These are phyloP conservation scores for Narthecium ossifragum DNA, from an alignment of 106 monocot genomes.

Conservation along the genomic window DNA sequence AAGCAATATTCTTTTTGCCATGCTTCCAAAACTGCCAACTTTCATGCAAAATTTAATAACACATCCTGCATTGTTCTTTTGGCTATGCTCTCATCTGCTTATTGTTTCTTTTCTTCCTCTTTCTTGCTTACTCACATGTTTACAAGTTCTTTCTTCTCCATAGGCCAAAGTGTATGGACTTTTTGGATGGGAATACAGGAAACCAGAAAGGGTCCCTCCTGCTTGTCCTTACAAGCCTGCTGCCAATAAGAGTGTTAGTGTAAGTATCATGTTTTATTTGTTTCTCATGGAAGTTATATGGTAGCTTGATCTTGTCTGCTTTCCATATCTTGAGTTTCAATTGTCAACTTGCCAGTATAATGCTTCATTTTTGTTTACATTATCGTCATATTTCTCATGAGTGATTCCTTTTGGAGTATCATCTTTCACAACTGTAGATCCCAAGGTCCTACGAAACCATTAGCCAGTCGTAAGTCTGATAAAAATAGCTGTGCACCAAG, in stretches of 20 bases:
- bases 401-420: too few relatives aligned
- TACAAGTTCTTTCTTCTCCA: not conserved
- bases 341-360: too few relatives aligned
- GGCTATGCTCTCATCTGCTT: not conserved
- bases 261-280: constrained; percentile 14
- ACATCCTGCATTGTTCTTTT: not conserved
- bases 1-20: not conserved
- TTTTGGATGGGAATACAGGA: constrained; percentile 92
- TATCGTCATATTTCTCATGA: too few relatives aligned
- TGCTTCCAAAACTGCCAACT: not conserved
- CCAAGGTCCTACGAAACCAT: too few relatives aligned
- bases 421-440: too few relatives aligned
- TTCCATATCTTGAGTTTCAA: too few relatives aligned
- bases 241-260: constrained; percentile 19
- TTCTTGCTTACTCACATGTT: not conserved
- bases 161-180: constrained; percentile 71
- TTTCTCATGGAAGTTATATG: too few relatives aligned
- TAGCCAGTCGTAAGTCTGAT: too few relatives aligned
- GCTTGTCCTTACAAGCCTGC: constrained; percentile 75
- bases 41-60: not conserved
- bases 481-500: too few relatives aligned
- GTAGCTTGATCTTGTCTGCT: too few relatives aligned
- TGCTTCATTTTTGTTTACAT: too few relatives aligned
- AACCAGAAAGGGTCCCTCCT: constrained; percentile 64
- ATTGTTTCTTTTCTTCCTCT: not conserved